These are phyloP conservation scores for Multifurca ochricompacta DNA, from an alignment of 768 basidiomycete genomes.

Conservation along the genomic window DNA sequence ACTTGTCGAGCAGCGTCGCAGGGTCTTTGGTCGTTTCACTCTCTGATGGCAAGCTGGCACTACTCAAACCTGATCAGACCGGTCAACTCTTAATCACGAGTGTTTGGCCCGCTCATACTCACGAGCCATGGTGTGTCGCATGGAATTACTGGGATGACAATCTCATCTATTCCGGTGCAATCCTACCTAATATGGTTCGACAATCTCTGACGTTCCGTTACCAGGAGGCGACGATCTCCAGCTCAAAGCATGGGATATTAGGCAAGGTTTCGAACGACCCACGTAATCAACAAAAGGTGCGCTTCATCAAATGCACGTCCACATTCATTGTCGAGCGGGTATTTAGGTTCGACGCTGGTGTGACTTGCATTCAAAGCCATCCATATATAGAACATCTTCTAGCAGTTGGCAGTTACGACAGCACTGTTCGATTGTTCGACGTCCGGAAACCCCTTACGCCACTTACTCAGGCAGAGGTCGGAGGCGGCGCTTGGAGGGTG, in stretches of 20 bases:
- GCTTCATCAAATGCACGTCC: background rate
- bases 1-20: conserved; percentile 31
- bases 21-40: conserved; percentile 71
- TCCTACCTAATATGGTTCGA: background rate
- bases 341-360: conserved; percentile 80
- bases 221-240: conserved; percentile 91
- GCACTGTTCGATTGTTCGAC: conserved; percentile 76
- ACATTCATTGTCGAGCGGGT: background rate
- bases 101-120: conserved; percentile 84
- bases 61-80: conserved; percentile 44
- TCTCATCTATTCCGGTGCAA: conserved; percentile 74
- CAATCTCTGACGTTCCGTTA: background rate
- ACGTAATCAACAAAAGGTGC: conserved; percentile 69
- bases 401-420: conserved; percentile 93
- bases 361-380: conserved; percentile 84
- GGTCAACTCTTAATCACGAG: conserved; percentile 38
- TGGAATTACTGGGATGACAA: conserved; percentile 85
- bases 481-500: conserved; percentile 92
- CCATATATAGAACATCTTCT: conserved; percentile 72
- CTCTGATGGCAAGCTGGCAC: conserved; percentile 69
- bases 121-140: conserved; percentile 89
- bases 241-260: conserved; percentile 86
- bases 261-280: conserved; percentile 52
- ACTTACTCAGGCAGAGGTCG: conserved; percentile 55
- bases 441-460: conserved; percentile 55